phyloP scores from a whole-genome alignment of 495 filamentous ascomycete species.

The Clohesyomyces aquaticus region DNA sequence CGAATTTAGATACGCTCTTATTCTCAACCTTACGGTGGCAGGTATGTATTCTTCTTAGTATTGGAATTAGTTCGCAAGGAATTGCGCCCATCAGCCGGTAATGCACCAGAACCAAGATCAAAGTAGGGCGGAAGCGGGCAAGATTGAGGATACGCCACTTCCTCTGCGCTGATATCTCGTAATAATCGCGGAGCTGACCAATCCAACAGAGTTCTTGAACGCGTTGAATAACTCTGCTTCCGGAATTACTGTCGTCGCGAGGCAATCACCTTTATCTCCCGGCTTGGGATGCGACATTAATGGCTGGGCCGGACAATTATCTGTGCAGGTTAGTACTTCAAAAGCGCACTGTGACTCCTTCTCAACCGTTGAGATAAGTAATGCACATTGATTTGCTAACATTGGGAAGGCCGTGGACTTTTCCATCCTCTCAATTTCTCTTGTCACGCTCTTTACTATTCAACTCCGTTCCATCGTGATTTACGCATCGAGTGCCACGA shows the following conservation, averaged over 20 bases:
- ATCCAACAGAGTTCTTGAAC: slow-evolving; percentile 6
- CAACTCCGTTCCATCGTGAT: background rate
- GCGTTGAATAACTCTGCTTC: background rate
- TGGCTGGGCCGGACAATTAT: slow-evolving; percentile 12
- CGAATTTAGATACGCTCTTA: slow-evolving; percentile 9
- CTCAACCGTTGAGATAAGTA: too few relatives aligned
- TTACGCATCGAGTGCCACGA: background rate
- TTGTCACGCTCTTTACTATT: background rate
- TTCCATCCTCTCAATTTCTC: slow-evolving; percentile 2
- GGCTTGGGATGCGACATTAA: background rate
- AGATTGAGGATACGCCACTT: too few relatives aligned
- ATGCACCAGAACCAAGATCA: too few relatives aligned
- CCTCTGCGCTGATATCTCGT: too few relatives aligned
- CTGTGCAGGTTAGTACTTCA: slow-evolving; percentile 5
- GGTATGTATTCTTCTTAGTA: background rate
- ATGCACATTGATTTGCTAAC: background rate
- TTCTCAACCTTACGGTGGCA: slow-evolving; percentile 7
- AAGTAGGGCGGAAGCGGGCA: background rate
- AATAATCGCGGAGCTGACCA: too few relatives aligned
- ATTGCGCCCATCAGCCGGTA: too few relatives aligned
- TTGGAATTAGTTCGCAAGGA: too few relatives aligned
- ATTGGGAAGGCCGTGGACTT: background rate
- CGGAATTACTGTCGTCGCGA: background rate
- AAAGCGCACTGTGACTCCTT: too few relatives aligned
- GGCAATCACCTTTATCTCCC: background rate